Conservation (phyloP, 371 early-diverging fungal genomes). For the Mortierella sp. region DNA sequence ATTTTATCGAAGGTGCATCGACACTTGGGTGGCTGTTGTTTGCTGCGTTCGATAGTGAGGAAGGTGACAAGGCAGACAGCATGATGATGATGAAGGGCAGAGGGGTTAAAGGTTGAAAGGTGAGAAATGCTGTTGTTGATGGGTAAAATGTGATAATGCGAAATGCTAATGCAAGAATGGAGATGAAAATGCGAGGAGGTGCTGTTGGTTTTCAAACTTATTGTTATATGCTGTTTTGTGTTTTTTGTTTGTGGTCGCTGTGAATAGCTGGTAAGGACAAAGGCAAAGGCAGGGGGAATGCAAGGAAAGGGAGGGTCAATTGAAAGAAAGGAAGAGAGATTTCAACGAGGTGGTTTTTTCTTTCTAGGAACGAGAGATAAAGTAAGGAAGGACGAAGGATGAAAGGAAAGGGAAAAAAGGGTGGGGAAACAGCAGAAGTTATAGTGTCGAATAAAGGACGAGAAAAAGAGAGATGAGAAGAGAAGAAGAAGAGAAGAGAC, state of each 20-base stretch:
- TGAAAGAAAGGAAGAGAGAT: no score
- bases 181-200: background rate
- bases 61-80: slow-evolving; percentile 34
- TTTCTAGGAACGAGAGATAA: background rate
- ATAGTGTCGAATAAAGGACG: no score
- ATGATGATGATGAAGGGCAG: background rate
- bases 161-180: background rate
- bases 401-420: background rate
- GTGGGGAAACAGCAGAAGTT: no score
- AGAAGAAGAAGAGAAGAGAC: background rate
- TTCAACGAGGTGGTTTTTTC: background rate
- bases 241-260: background rate
- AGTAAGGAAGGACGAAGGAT: background rate
- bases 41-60: slow-evolving; percentile 36
- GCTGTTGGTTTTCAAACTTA: background rate
- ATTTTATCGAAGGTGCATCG: slow-evolving; percentile 14
- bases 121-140: background rate
- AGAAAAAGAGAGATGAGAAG: background rate
- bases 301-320: background rate
- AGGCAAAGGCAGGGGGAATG: background rate
- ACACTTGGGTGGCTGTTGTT: background rate
- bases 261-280: background rate
- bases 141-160: background rate
- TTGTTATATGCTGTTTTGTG: background rate
- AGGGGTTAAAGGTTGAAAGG: background rate